Percentiles rank a stretch among this genome's conserved stretches.
These are phyloP conservation scores for Conidiobolus incongruus DNA, from an alignment of 371 early-diverging fungal genomes.

Conservation along the genomic window DNA sequence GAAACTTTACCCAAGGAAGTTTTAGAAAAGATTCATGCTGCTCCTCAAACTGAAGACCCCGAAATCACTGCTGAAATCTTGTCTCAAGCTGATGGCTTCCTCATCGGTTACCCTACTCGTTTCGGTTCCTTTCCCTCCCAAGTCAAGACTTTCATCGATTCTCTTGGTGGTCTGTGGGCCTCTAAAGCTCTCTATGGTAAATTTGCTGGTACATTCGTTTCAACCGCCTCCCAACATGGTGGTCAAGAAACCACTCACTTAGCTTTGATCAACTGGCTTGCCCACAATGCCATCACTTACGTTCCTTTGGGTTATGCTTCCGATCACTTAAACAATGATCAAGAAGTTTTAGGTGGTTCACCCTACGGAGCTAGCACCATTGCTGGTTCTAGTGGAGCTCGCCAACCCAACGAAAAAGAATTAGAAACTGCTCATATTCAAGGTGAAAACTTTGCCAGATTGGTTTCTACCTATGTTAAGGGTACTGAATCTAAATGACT, in stretches of 20 bases:
- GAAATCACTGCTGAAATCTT: slow-evolving; percentile 29
- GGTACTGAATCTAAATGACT: too few species aligned
- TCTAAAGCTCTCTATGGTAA: slow-evolving; percentile 37
- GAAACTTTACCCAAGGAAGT: slow-evolving; percentile 44
- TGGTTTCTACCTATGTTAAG: slow-evolving; percentile 8
- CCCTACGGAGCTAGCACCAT: slow-evolving; percentile 23
- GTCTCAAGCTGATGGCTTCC: slow-evolving; percentile 41
- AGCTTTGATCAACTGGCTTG: slow-evolving; percentile 36
- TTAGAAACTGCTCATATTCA: slow-evolving; percentile 32
- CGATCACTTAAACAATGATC: slow-evolving; percentile 19
- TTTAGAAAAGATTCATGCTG: slow-evolving; percentile 45
- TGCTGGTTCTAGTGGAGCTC: slow-evolving; percentile 30
- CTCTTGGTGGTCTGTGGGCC: slow-evolving; percentile 51
- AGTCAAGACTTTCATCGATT: slow-evolving; percentile 42
- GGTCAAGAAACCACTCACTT: slow-evolving; percentile 62
- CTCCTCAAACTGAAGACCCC: slow-evolving; percentile 19
- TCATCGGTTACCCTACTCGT: slow-evolving; percentile 59
- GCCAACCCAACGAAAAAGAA: slow-evolving; percentile 36
- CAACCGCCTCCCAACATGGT: slow-evolving; percentile 46
- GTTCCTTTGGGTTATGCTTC: slow-evolving; percentile 46
- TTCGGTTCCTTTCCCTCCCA: slow-evolving; percentile 63
- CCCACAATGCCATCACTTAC: slow-evolving; percentile 59
- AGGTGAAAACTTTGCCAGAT: slow-evolving; percentile 35
- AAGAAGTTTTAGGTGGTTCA: slow-evolving; percentile 36
- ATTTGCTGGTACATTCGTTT: slow-evolving; percentile 45